A percentile compares a stretch with the other conserved stretches of the same genome.
Conservation (phyloP, 2,329 filamentous ascomycete genomes). For the Fusarium nodosum region DNA sequence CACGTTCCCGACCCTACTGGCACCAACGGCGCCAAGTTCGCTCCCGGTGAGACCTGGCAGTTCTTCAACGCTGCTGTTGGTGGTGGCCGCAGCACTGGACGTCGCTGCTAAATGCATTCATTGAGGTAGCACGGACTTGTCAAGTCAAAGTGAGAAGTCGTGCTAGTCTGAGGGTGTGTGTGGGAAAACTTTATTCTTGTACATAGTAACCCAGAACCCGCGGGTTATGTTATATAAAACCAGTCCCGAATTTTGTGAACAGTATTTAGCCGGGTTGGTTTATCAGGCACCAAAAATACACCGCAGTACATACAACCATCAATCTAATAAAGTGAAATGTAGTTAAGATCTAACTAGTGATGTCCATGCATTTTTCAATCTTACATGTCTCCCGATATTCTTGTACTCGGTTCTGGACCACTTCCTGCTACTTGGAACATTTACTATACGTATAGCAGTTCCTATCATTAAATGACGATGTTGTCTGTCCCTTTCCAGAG, state of each 20-base stretch:
- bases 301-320: neutral
- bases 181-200: constrained; percentile 15
- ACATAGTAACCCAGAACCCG: constrained; percentile 7
- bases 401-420: rapidly evolving
- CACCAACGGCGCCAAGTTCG: constrained; percentile 37
- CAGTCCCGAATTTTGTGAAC: neutral
- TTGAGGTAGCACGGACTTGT: neutral
- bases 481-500: neutral
- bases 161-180: neutral
- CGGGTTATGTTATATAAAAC: constrained; percentile 8
- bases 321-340: neutral
- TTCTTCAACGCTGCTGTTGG: constrained; percentile 45
- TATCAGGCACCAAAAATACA: neutral
- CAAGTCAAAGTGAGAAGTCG: neutral
- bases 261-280: neutral
- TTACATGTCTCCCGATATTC: neutral
- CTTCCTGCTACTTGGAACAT: neutral
- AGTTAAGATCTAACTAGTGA: neutral
- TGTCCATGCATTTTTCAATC: neutral
- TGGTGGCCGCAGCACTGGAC: constrained; percentile 5
- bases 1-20: constrained; percentile 44
- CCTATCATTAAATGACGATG: neutral
- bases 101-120: constrained; percentile 1
- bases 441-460: neutral
- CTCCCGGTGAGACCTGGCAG: constrained; percentile 43